phyloP scores from a whole-genome alignment of 2,329 filamentous ascomycete genomes.

The Cercospora janseana region DNA sequence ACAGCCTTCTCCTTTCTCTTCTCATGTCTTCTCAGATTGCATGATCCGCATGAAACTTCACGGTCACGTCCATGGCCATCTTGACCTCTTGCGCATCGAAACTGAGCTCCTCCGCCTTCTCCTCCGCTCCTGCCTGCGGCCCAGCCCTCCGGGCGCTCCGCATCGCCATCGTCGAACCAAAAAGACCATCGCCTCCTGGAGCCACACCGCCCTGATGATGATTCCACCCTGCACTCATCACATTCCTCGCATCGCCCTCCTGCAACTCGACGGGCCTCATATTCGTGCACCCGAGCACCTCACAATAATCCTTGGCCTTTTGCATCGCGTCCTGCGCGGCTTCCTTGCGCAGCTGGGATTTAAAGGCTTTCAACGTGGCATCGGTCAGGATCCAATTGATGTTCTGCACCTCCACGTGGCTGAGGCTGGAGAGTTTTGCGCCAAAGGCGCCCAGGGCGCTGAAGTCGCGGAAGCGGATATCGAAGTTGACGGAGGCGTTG shows the following conservation, averaged over 20 bases:
- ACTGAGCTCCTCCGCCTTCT: conserved; percentile 18
- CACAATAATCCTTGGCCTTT: conserved; percentile 29
- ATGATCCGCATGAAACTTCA: conserved; percentile 27
- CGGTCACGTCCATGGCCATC: conserved; percentile 25
- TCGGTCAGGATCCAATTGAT: conserved; percentile 23
- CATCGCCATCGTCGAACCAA: not conserved
- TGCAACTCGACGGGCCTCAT: conserved; percentile 21
- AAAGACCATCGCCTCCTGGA: not conserved
- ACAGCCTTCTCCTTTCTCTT: no score
- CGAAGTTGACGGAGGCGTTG: conserved; percentile 24
- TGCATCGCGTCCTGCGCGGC: conserved; percentile 26
- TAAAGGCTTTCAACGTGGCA: conserved; percentile 25
- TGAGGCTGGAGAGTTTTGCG: conserved; percentile 21
- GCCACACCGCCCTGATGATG: not conserved
- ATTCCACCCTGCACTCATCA: conserved; percentile 5
- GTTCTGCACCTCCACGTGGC: conserved; percentile 23
- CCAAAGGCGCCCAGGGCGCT: conserved; percentile 25
- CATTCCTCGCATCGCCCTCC: conserved; percentile 16
- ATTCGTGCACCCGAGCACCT: conserved; percentile 23
- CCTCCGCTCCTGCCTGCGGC: conserved; percentile 7
- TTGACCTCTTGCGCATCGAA: conserved; percentile 28
- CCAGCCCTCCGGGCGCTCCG: not conserved
- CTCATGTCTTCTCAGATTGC: conserved; percentile 5
- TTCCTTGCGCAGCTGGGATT: conserved; percentile 23
- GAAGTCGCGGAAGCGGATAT: conserved; percentile 31